Base-by-base conservation (phyloP, 805 yeast species). In the Pichia manshurica region DNA sequence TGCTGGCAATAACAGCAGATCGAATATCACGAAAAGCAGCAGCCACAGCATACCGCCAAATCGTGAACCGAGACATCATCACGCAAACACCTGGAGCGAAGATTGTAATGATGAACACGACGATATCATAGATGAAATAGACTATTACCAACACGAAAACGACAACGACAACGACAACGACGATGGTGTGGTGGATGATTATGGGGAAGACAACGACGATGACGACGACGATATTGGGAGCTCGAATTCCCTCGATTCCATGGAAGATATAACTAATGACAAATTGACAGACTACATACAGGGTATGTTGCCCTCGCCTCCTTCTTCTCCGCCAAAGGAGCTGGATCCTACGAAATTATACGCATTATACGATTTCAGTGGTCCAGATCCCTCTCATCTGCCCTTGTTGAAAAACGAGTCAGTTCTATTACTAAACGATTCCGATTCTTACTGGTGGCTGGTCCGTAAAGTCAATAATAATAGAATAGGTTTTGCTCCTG, bases 401-500 rank as follows among this genome's bases (percentile, higher is more conserved):
- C 80, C 84, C 49, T 73, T 91, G 10, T 63, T 69, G 19, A 80
- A 87, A 54, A 90, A 91, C 59, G 96, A 88, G 57, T 82, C 95
- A 1, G 91, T 95, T 53, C 71, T 77, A 39, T 68, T 93, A 17
- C 68, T 93, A 32, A 89, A 88, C 60, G 99, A 93, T 60, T 82
- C 85, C 42, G 96, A 93, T 66, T 77, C 87, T 51, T 93, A 93
- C 67, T 93, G 99, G 99, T 93, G 99, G 98, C 71, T 91, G 10
- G 91, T 93, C 25, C 64, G 70, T 25, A 73, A 76, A 49, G 48
- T 69, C 41, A 60, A 64, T 13, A 69, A 67, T 51, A 52, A 49
- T 10, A 56, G 53, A 51, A 81, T 91, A 45, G 99, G 99, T 1
- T 93, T 90, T 70, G 95, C 95, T 2, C 99, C 99, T 1, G 98